phyloP scores from a whole-genome alignment of 2,329 filamentous ascomycete species.

The Rhinocladiella mackenziei region DNA sequence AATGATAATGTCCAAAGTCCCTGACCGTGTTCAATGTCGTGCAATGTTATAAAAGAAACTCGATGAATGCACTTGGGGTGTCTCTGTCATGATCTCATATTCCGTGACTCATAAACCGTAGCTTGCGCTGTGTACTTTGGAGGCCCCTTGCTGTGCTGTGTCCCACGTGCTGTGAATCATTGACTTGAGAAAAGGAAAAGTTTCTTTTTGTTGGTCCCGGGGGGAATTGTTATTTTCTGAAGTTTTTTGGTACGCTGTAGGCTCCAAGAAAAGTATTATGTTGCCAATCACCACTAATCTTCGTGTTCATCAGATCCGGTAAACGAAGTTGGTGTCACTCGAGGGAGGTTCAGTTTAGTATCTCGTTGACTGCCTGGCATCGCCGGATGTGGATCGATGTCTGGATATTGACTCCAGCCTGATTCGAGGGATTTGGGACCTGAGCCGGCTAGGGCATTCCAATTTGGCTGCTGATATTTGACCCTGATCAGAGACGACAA shows the following conservation, averaged over 20 bases:
- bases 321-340: no score
- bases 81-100: not conserved
- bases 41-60: not conserved
- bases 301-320: no score
- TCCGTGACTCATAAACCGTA: not conserved
- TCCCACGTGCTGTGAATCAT: not conserved
- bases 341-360: no score
- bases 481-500: no score
- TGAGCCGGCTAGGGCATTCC: no score
- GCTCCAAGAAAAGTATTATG: not conserved
- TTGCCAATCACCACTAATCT: no score
- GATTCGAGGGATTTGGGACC: no score
- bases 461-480: no score
- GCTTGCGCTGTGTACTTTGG: not conserved
- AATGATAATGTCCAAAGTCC: constrained; percentile 5
- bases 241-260: not conserved
- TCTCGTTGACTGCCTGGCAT: no score
- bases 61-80: not conserved
- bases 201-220: not conserved
- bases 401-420: no score
- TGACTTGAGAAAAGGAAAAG: not conserved
- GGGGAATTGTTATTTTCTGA: not conserved
- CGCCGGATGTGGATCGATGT: no score
- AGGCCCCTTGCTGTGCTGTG: not conserved
- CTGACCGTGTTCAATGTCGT: not conserved